Evolutionary conservation across 768 basidiomycete species (phyloP).

Genomic region (Pluteus cervinus): DNA sequence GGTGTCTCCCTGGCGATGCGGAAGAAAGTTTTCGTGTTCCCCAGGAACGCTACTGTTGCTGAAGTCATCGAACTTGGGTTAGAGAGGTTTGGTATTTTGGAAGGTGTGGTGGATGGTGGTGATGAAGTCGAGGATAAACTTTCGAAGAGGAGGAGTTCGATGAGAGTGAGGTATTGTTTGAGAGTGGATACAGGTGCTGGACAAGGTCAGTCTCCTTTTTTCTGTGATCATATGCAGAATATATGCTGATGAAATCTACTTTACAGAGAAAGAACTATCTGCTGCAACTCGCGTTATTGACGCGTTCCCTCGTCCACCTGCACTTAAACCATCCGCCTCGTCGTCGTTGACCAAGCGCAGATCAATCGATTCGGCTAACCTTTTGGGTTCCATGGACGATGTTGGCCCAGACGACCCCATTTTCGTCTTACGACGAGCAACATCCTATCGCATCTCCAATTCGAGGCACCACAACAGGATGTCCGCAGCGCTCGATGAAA

Average conservation of each 20-base stretch:
- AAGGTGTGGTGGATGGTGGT: slow-evolving; percentile 98
- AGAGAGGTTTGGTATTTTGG: slow-evolving; percentile 90
- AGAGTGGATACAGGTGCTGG: slow-evolving; percentile 46
- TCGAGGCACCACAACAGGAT: slow-evolving; percentile 66
- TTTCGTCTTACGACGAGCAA: slow-evolving; percentile 84
- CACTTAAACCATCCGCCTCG: slow-evolving; percentile 57
- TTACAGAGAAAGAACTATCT: slow-evolving; percentile 66
- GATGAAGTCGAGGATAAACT: slow-evolving; percentile 96
- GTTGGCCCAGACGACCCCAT: slow-evolving; percentile 78
- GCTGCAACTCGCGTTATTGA: slow-evolving; percentile 85
- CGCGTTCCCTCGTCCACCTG: slow-evolving; percentile 71
- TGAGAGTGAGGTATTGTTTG: slow-evolving; percentile 81
- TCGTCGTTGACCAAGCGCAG: slow-evolving; percentile 70
- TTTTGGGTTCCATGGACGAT: slow-evolving; percentile 70
- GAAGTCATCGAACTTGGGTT: slow-evolving; percentile 92
- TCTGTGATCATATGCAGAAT: slow-evolving; percentile 1
- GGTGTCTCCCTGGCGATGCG: slow-evolving; percentile 56
- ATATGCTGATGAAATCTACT: slow-evolving; percentile 6
- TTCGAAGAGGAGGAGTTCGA: slow-evolving; percentile 69
- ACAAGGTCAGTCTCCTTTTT: slow-evolving; percentile 46
- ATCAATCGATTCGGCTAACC: slow-evolving; percentile 74
- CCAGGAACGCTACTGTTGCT: slow-evolving; percentile 92
- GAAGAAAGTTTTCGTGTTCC: slow-evolving; percentile 84
- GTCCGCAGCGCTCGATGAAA: slow-evolving; percentile 78
- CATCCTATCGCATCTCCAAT: slow-evolving; percentile 64